Evolutionary conservation across 208 protist species (phyloP).

Genomic region (Wallacemonas sp.): DNA sequence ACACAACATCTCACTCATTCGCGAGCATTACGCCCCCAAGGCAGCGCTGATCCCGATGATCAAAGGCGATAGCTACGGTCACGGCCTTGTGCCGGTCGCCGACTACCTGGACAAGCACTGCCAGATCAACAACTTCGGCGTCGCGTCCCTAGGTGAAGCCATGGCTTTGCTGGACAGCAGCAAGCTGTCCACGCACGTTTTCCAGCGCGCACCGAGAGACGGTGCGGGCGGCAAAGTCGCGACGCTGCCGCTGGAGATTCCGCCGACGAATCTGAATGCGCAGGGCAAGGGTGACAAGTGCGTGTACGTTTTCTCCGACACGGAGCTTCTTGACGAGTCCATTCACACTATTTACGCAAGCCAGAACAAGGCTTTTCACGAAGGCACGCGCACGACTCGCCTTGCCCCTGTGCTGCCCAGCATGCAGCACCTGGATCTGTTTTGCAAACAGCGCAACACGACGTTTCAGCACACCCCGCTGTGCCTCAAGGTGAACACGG

Average conservation of each 20-base stretch:
- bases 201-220: neutral
- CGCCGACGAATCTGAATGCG: slow-evolving; percentile 4
- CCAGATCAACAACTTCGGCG: slow-evolving; percentile 36
- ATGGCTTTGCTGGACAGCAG: slow-evolving; percentile 25
- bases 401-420: slow-evolving; percentile 38
- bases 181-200: neutral
- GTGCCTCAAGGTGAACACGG: slow-evolving; percentile 53
- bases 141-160: slow-evolving; percentile 55
- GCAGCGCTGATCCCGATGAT: slow-evolving; percentile 51
- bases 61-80: slow-evolving; percentile 59
- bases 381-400: slow-evolving; percentile 19
- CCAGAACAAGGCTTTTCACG: slow-evolving; percentile 35
- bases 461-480: slow-evolving; percentile 43
- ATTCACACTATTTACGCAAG: slow-evolving; percentile 34
- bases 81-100: slow-evolving; percentile 40
- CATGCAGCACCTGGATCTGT: slow-evolving; percentile 33
- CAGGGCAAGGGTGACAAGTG: slow-evolving; percentile 20
- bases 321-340: slow-evolving; percentile 41
- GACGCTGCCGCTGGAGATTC: neutral
- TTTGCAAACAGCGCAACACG: slow-evolving; percentile 30
- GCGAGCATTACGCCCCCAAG: slow-evolving; percentile 37
- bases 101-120: slow-evolving; percentile 40
- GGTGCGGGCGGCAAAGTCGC: neutral
- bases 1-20: slow-evolving; percentile 45
- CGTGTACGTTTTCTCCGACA: slow-evolving; percentile 53